Percentiles rank a stretch among this genome's conserved stretches.
These are phyloP conservation scores for Boletus speciosus DNA, from an alignment of 768 basidiomycete genomes.

Conservation along the genomic window DNA sequence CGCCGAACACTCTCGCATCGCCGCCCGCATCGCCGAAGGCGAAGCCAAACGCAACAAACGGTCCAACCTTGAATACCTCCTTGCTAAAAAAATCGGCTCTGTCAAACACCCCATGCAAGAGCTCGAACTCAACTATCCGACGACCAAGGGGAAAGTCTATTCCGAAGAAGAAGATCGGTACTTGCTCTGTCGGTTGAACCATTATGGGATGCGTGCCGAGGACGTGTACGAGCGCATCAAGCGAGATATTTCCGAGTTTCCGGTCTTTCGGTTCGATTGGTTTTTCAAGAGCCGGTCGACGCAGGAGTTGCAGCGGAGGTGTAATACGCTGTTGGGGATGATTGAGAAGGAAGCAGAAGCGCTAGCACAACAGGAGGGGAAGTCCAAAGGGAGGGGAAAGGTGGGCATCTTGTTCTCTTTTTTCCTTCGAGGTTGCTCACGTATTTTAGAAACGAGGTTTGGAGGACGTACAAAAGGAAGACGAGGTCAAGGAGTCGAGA, in stretches of 20 bases:
- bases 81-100: conserved; percentile 78
- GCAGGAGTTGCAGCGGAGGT: conserved; percentile 83
- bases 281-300: conserved; percentile 94
- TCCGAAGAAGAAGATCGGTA: conserved; percentile 97
- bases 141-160: conserved; percentile 95
- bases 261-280: conserved; percentile 97
- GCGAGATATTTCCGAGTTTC: conserved; percentile 94
- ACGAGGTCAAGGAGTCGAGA: conserved; percentile 49
- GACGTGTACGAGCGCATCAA: conserved; percentile 95
- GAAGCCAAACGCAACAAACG: conserved; percentile 88
- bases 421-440: neutral
- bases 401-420: conserved; percentile 33
- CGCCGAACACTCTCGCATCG: conserved; percentile 71
- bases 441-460: conserved; percentile 61
- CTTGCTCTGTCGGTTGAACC: conserved; percentile 80
- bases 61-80: conserved; percentile 72
- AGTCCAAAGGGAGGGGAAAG: conserved; percentile 65
- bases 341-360: conserved; percentile 86
- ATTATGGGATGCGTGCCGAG: conserved; percentile 86
- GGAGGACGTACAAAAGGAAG: conserved; percentile 57
- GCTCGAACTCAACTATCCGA: conserved; percentile 91
- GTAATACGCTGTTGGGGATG: conserved; percentile 83
- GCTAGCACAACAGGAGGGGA: conserved; percentile 64
- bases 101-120: conserved; percentile 95
- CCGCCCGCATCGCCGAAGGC: conserved; percentile 82